A percentile compares a stretch with the other conserved stretches of the same genome.
Evolutionary conservation across 2,329 filamentous ascomycete species (phyloP).

Genomic region (Phyllosticta paracitricarpa): DNA sequence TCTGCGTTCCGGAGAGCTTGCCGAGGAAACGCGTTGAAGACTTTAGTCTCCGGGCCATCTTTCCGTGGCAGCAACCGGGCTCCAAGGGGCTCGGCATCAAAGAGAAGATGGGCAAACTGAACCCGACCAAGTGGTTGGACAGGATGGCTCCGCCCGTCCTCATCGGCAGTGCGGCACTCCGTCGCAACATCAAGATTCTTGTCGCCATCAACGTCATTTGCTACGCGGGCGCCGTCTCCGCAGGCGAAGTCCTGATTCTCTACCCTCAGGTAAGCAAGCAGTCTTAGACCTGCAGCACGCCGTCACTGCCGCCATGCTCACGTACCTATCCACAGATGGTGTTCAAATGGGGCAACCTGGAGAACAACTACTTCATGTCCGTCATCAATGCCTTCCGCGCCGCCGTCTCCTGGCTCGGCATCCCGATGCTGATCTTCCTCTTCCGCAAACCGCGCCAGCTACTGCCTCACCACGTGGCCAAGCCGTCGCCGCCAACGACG

Average conservation of each 20-base stretch:
- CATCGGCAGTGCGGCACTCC: background rate
- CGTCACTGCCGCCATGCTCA: background rate
- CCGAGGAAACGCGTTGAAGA: background rate
- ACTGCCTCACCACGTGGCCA: background rate
- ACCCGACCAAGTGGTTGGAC: constrained; percentile 7
- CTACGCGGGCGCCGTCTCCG: constrained; percentile 10
- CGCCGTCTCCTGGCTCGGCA: constrained; percentile 11
- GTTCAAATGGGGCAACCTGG: constrained; percentile 13
- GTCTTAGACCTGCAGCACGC: background rate
- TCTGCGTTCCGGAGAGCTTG: constrained; percentile 10
- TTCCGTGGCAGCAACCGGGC: background rate
- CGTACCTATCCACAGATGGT: background rate
- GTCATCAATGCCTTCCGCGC: constrained; percentile 13
- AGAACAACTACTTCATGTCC: constrained; percentile 13
- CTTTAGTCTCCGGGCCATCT: background rate
- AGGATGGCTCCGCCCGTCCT: constrained; percentile 5
- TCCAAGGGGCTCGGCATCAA: background rate
- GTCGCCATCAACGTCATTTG: constrained; percentile 11
- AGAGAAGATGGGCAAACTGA: constrained; percentile 1
- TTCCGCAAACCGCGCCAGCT: constrained; percentile 5
- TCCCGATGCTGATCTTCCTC: constrained; percentile 11
- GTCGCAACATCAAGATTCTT: constrained; percentile 11
- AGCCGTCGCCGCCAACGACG: background rate
- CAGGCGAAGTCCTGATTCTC: constrained; percentile 10
- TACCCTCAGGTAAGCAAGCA: constrained; percentile 10